Base-by-base conservation (phyloP, 31 red algal species). In the Endocladia muricata region DNA sequence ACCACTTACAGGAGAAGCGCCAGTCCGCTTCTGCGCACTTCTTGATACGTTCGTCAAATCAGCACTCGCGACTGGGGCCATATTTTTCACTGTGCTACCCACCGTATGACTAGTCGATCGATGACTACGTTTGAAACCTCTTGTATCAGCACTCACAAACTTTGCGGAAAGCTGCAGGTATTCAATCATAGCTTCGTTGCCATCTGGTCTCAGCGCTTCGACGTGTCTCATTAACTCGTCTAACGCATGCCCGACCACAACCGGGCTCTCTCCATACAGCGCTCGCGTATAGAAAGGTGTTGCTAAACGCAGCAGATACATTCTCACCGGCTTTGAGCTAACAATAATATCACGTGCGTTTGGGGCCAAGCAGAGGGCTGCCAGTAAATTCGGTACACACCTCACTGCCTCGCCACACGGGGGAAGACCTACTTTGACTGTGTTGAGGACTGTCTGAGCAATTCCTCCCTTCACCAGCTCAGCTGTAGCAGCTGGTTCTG, bases 201-300 rank as follows among this genome's bases (percentile, higher is more conserved):
- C 85, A 19, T 91, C 82, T 52, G 41, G 37, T 1, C 85, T 58
- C 65, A 96, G 58, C 4, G 93, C 54, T 41, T 88, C 85, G 17
- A 96, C 93, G 78, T 96, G 93, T 6, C 93, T 64, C 38, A 91
- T 75, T 8, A 96, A 61, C 65, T 96, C 93, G 43, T 96, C 86
- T 5, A 96, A 52, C 38, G 76, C 72, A 51, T 69, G 78, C 2
- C 93, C 86, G n/a, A 96, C 79, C 1, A 66, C 25, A 78, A 82
- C 61, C 21, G 93, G 82, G 44, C 63, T 88, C 23, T 96, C 93
- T 29, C 88, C 93, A 29, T 91, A 77, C 13, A 96, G 73, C 6
- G 93, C 93, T 22, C 88, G 86, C 1, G 72, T 76, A 62, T 91
- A 96, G 44, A 91, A 91, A 9, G 93, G 74, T 3, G 74, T 91